These are phyloP conservation scores for Oryza meyeriana DNA, from an alignment of 176 grass and related monocot species.

Conservation along the genomic window DNA sequence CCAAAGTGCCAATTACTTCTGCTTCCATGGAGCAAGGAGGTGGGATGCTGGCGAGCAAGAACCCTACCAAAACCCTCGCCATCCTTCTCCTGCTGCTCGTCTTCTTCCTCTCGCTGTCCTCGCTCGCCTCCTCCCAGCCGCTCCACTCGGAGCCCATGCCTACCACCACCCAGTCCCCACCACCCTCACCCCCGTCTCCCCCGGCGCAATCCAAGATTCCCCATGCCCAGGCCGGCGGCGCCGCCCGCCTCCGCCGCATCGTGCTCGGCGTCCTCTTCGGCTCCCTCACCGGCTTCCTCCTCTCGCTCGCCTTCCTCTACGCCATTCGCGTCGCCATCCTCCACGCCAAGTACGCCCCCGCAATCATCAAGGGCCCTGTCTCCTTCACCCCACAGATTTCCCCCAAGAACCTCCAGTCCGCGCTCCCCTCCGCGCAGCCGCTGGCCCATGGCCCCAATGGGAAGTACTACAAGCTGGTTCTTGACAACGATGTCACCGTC, in stretches of 20 bases:
- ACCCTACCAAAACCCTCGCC: slow-evolving; percentile 70
- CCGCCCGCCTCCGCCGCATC: slow-evolving; percentile 57
- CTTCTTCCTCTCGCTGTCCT: slow-evolving; percentile 38
- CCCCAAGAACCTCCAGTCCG: slow-evolving; percentile 59
- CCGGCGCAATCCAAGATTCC: slow-evolving; percentile 38
- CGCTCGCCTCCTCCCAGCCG: slow-evolving; percentile 39
- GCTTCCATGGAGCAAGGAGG: slow-evolving; percentile 33
- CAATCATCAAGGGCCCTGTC: slow-evolving; percentile 73
- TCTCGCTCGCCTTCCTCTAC: slow-evolving; percentile 73
- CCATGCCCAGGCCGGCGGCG: slow-evolving; percentile 40
- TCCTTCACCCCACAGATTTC: slow-evolving; percentile 86
- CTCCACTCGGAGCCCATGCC: slow-evolving; percentile 68
- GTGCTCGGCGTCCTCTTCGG: slow-evolving; percentile 84
- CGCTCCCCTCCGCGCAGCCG: slow-evolving; percentile 51
- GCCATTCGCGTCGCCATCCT: slow-evolving; percentile 66
- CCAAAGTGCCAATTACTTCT: not conserved
- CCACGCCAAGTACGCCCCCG: slow-evolving; percentile 55
- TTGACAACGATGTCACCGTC: slow-evolving; percentile 66
- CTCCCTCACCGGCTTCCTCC: slow-evolving; percentile 71
- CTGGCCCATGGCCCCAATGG: slow-evolving; percentile 46
- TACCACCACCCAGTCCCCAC: slow-evolving; percentile 31
- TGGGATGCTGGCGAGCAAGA: slow-evolving; percentile 34
- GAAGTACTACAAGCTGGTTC: slow-evolving; percentile 69
- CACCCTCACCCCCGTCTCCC: slow-evolving; percentile 9
- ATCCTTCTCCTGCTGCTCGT: slow-evolving; percentile 32